Evolutionary conservation across 2,329 filamentous ascomycete species (phyloP).

Genomic region (Ascochyta pisi): DNA sequence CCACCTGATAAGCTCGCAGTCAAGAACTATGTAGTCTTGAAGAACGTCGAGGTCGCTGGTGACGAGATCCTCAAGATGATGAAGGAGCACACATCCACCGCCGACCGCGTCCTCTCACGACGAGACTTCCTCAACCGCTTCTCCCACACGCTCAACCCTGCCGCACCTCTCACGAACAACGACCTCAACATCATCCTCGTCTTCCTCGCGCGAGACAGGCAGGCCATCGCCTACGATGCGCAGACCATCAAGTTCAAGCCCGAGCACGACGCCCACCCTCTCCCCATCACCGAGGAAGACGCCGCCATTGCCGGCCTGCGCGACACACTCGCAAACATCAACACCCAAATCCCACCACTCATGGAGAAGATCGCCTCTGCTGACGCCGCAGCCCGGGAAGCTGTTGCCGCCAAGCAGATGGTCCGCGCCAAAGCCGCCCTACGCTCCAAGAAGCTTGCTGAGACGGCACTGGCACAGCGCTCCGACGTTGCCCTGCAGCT

Average conservation of each 20-base stretch:
- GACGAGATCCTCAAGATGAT: slow-evolving; percentile 50
- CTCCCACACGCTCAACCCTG: slow-evolving; percentile 34
- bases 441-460: slow-evolving; percentile 81
- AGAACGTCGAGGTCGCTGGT: slow-evolving; percentile 66
- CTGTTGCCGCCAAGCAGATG: slow-evolving; percentile 75
- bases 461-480: slow-evolving; percentile 74
- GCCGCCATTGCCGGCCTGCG: slow-evolving; percentile 80
- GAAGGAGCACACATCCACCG: slow-evolving; percentile 41
- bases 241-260: slow-evolving; percentile 76
- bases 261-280: slow-evolving; percentile 47
- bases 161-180: slow-evolving; percentile 50
- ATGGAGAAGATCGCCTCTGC: slow-evolving; percentile 59
- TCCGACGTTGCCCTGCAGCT: slow-evolving; percentile 79
- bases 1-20: slow-evolving; percentile 64
- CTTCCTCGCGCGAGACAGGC: slow-evolving; percentile 61
- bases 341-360: slow-evolving; percentile 70
- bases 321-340: slow-evolving; percentile 72
- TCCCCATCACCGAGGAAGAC: slow-evolving; percentile 77
- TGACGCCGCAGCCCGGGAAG: slow-evolving; percentile 67
- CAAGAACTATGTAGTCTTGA: slow-evolving; percentile 71
- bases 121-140: slow-evolving; percentile 46
- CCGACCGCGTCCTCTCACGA: slow-evolving; percentile 46
- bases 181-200: slow-evolving; percentile 77
- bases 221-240: slow-evolving; percentile 80
- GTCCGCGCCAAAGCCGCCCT: slow-evolving; percentile 78